Conservation (phyloP, 495 filamentous ascomycete genomes). For the Barbatosphaeria neglecta region DNA sequence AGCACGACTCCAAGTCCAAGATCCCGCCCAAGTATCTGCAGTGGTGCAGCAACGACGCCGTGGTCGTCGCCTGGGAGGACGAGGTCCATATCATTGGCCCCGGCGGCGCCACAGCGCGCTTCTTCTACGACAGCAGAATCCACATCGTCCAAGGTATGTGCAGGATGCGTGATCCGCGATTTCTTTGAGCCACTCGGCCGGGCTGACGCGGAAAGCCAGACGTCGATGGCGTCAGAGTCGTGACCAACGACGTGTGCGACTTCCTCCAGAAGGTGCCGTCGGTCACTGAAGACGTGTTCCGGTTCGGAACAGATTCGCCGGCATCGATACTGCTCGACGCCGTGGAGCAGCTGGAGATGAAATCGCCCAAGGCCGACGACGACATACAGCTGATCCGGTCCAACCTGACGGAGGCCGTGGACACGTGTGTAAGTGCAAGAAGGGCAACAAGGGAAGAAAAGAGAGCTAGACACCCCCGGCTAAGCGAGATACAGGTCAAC, state of each 20-base stretch:
- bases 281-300: slow-evolving; percentile 79
- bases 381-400: slow-evolving; percentile 87
- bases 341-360: slow-evolving; percentile 78
- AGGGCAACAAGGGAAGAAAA: too few species aligned
- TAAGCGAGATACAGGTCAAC: slow-evolving; percentile 34
- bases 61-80: slow-evolving; percentile 93
- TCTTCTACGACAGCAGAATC: slow-evolving; percentile 82
- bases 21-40: slow-evolving; percentile 79
- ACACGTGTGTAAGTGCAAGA: slow-evolving; percentile 48
- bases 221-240: slow-evolving; percentile 75
- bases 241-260: slow-evolving; percentile 88
- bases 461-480: too few species aligned
- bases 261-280: slow-evolving; percentile 90
- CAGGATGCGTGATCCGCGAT: not conserved
- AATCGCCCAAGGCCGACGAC: slow-evolving; percentile 94
- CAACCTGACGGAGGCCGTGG: slow-evolving; percentile 80
- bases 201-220: slow-evolving; percentile 42
- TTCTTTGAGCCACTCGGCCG: too few species aligned
- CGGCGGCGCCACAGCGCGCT: slow-evolving; percentile 64
- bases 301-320: slow-evolving; percentile 65
- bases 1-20: slow-evolving; percentile 78
- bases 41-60: slow-evolving; percentile 94
- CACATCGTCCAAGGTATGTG: slow-evolving; percentile 66
- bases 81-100: slow-evolving; percentile 93
- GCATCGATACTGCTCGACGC: slow-evolving; percentile 89